Conservation (phyloP, 106 monocot species). For the Phalaenopsis aphrodite region DNA sequence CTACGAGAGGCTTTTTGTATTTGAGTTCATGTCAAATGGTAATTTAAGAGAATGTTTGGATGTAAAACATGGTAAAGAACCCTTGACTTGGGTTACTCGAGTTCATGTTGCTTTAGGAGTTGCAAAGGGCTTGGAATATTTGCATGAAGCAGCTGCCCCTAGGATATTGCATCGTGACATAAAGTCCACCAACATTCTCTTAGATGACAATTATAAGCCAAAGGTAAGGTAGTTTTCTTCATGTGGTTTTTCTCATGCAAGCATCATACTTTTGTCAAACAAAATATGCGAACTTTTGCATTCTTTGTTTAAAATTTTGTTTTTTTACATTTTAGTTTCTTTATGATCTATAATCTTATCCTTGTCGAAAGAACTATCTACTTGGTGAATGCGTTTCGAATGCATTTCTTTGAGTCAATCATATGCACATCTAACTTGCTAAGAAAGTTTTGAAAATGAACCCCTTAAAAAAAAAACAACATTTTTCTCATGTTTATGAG, state of each 20-base stretch:
- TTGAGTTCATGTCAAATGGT: slow-evolving; percentile 85
- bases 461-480: neutral
- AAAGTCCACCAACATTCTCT: slow-evolving; percentile 94
- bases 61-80: slow-evolving; percentile 35
- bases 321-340: neutral
- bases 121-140: slow-evolving; percentile 91
- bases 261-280: neutral
- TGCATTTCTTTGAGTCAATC: neutral
- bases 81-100: slow-evolving; percentile 68
- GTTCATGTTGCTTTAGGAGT: slow-evolving; percentile 68
- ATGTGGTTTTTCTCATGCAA: neutral
- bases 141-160: slow-evolving; percentile 92
- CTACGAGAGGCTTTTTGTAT: slow-evolving; percentile 61
- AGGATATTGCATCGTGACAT: slow-evolving; percentile 90
- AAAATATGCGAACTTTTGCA: neutral
- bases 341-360: neutral
- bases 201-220: slow-evolving; percentile 63
- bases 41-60: slow-evolving; percentile 82
- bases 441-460: neutral
- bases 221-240: slow-evolving; percentile 39
- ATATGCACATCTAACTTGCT: neutral
- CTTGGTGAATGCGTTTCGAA: neutral
- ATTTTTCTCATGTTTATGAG: neutral
- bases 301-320: neutral
- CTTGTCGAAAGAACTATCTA: neutral